Evolutionary conservation across 1,284 basidiomycete species (phyloP).

Genomic region (Boletellus deceptivus): DNA sequence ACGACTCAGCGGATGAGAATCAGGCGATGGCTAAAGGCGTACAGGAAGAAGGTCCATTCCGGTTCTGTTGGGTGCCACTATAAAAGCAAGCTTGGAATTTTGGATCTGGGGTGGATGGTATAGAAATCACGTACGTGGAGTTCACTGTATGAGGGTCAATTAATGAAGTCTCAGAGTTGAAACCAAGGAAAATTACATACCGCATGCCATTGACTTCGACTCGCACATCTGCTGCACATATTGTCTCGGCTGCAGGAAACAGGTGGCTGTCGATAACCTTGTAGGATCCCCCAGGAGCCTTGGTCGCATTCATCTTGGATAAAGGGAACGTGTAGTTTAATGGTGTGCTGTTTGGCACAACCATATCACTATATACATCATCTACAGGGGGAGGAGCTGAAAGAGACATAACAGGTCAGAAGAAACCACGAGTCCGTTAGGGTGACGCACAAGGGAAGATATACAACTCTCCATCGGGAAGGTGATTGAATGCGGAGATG

Average conservation of each 20-base stretch:
- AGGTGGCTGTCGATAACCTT: slow-evolving; percentile 59
- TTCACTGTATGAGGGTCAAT: slow-evolving; percentile 35
- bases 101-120: not conserved
- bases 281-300: slow-evolving; percentile 50
- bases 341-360: slow-evolving; percentile 45
- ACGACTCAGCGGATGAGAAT: slow-evolving; percentile 4
- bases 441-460: slow-evolving; percentile 48
- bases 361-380: slow-evolving; percentile 37
- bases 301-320: slow-evolving; percentile 44
- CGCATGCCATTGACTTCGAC: slow-evolving; percentile 60
- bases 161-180: not conserved
- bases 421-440: not conserved
- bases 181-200: slow-evolving; percentile 25
- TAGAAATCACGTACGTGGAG: slow-evolving; percentile 46
- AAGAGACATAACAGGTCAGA: slow-evolving; percentile 13
- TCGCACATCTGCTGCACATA: slow-evolving; percentile 57
- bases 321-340: slow-evolving; percentile 52
- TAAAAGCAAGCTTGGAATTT: not conserved
- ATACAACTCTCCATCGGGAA: slow-evolving; percentile 51
- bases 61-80: slow-evolving; percentile 53
- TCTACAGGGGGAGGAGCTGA: slow-evolving; percentile 40
- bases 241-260: slow-evolving; percentile 54
- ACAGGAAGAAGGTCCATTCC: slow-evolving; percentile 43
- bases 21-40: not conserved
- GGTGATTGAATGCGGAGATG: slow-evolving; percentile 43